Conservation (phyloP, 2,329 filamentous ascomycete genomes). For the Microdochium bolleyi region DNA sequence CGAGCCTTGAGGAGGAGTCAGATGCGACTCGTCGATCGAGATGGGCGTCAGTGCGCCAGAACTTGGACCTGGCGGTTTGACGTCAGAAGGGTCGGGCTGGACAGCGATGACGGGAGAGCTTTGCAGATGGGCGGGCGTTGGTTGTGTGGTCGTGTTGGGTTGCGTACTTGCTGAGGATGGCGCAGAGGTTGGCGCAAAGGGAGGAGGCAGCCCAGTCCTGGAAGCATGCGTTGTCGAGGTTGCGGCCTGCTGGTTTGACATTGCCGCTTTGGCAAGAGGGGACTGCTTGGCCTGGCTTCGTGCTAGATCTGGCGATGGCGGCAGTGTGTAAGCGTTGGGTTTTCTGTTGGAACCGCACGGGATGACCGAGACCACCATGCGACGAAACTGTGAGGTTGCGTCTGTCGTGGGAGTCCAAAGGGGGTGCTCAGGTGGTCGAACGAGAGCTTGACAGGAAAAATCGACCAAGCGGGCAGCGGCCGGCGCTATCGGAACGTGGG, state of each 20-base stretch:
- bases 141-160: background rate
- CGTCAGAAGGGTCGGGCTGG: background rate
- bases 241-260: slow-evolving; percentile 21
- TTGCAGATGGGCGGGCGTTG: background rate
- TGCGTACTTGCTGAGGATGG: background rate
- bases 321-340: background rate
- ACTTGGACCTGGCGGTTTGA: background rate
- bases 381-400: background rate
- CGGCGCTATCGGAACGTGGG: background rate
- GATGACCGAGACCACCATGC: too few species aligned
- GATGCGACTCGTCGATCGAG: background rate
- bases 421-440: background rate
- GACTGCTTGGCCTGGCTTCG: slow-evolving; percentile 28
- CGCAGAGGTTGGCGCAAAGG: background rate
- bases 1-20: background rate
- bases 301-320: background rate
- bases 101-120: background rate
- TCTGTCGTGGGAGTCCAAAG: background rate
- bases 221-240: background rate
- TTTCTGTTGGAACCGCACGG: background rate
- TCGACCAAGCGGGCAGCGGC: background rate
- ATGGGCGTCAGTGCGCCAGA: background rate
- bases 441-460: background rate
- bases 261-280: slow-evolving; percentile 34
- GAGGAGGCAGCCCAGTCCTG: background rate